phyloP scores from a whole-genome alignment of 257 asterid species.

The Scutellaria galericulata region DNA sequence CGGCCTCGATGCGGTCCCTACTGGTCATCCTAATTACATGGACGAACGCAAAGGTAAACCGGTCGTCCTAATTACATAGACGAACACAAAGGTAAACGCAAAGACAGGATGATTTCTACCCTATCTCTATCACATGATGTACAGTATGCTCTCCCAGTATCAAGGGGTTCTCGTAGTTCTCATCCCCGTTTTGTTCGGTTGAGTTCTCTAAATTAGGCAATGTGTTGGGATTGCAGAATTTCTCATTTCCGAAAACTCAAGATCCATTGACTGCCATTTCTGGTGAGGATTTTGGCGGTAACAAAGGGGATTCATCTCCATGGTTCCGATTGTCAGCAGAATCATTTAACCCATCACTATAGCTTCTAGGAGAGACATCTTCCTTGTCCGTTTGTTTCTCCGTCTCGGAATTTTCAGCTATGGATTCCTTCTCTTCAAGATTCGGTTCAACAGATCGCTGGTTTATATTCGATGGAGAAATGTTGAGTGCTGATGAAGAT shows the following conservation, averaged over 20 bases:
- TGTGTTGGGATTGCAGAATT: constrained; percentile 25
- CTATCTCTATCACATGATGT: constrained; percentile 43
- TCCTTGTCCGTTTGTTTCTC: constrained; percentile 43
- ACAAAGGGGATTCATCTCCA: too few relatives aligned
- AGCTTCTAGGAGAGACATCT: constrained; percentile 51
- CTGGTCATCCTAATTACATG: constrained; percentile 32
- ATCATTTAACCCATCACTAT: constrained; percentile 47
- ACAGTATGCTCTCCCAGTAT: constrained; percentile 70
- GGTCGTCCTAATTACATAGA: constrained; percentile 32
- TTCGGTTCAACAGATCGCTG: constrained; percentile 35
- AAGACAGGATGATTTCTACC: constrained; percentile 26
- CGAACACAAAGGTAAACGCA: constrained; percentile 17
- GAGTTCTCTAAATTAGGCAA: constrained; percentile 21
- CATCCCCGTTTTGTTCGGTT: constrained; percentile 28
- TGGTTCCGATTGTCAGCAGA: constrained; percentile 43
- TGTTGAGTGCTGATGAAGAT: constrained; percentile 38
- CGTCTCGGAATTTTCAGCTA: constrained; percentile 40
- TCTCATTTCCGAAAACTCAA: constrained; percentile 36
- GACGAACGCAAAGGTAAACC: constrained; percentile 10
- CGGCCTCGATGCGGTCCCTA: constrained; percentile 41
- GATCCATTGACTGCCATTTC: constrained; percentile 93
- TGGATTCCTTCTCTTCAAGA: constrained; percentile 42
- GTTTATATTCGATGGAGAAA: constrained; percentile 38
- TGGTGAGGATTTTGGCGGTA: constrained; percentile 60
- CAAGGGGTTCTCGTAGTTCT: constrained; percentile 37